A percentile compares a stretch with the other conserved stretches of the same genome.
Evolutionary conservation across 2,329 filamentous ascomycete genomes (phyloP).

Genomic region (Botrytis galanthina): DNA sequence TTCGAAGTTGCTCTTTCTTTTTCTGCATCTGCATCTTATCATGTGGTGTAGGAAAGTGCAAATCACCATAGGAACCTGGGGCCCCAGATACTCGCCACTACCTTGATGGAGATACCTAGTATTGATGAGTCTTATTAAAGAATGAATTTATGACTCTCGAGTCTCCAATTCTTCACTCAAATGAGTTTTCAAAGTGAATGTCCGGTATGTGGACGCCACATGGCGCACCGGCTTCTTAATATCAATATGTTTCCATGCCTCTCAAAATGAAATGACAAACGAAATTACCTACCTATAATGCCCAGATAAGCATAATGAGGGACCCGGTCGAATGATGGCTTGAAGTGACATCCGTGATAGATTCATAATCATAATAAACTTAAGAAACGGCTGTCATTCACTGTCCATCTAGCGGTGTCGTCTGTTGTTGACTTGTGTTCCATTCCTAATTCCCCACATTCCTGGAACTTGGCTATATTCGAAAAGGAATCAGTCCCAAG

Average conservation of each 20-base stretch:
- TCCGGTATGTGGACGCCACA: slow-evolving; percentile 6
- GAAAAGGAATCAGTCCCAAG: background rate
- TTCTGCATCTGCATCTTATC: background rate
- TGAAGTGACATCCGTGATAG: background rate
- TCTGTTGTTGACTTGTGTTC: slow-evolving; percentile 4
- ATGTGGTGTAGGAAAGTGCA: background rate
- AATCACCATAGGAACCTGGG: background rate
- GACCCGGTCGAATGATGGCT: background rate
- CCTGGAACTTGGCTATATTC: background rate
- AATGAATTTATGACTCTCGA: background rate
- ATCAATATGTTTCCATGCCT: background rate
- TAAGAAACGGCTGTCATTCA: background rate
- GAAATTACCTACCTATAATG: background rate
- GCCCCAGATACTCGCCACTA: background rate
- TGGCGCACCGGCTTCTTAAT: background rate
- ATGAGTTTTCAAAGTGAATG: background rate
- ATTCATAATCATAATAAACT: background rate
- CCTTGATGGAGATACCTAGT: background rate
- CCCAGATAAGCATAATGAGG: background rate
- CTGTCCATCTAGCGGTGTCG: background rate
- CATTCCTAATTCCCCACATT: background rate
- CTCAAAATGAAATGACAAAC: background rate
- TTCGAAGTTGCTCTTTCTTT: slow-evolving; percentile 13
- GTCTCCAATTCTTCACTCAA: background rate
- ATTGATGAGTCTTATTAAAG: background rate